A percentile compares a stretch with the other conserved stretches of the same genome.
Conservation (phyloP, 2,329 filamentous ascomycete genomes). For the Fonsecaea multimorphosa region DNA sequence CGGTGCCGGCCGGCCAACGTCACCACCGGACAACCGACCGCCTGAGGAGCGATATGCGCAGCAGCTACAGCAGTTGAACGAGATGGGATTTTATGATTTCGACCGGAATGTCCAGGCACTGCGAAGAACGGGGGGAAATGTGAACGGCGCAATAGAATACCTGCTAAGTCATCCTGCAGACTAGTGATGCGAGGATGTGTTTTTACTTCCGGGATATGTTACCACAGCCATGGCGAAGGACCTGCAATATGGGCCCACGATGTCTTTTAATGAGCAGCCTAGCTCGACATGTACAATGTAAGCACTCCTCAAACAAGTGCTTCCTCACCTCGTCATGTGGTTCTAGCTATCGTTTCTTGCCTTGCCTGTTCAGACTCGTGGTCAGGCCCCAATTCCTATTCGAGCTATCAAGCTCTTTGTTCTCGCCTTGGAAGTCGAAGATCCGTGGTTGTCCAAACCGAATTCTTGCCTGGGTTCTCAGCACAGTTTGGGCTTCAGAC, state of each 20-base stretch:
- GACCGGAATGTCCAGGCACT: constrained; percentile 89
- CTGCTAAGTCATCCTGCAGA: constrained; percentile 38
- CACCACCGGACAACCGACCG: constrained; percentile 79
- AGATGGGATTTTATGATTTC: constrained; percentile 99
- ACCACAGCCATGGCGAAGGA: background rate
- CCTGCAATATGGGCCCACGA: constrained; percentile 2
- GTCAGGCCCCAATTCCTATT: background rate
- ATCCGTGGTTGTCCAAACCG: background rate
- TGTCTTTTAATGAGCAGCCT: background rate
- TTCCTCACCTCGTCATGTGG: background rate
- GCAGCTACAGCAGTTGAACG: constrained; percentile 90
- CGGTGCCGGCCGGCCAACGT: constrained; percentile 47
- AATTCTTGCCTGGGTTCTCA: background rate
- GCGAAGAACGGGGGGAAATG: constrained; percentile 86
- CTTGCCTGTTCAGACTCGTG: background rate
- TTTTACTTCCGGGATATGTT: background rate
- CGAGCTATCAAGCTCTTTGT: background rate
- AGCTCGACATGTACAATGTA: constrained; percentile 17
- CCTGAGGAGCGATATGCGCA: constrained; percentile 92
- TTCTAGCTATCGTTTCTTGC: background rate
- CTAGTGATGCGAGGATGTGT: background rate
- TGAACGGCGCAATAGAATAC: constrained; percentile 70
- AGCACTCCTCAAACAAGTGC: constrained; percentile 1
- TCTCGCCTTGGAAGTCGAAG: background rate
- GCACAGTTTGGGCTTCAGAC: background rate